Conservation (phyloP, 805 yeast species). For the Ogataea degrootiae region DNA sequence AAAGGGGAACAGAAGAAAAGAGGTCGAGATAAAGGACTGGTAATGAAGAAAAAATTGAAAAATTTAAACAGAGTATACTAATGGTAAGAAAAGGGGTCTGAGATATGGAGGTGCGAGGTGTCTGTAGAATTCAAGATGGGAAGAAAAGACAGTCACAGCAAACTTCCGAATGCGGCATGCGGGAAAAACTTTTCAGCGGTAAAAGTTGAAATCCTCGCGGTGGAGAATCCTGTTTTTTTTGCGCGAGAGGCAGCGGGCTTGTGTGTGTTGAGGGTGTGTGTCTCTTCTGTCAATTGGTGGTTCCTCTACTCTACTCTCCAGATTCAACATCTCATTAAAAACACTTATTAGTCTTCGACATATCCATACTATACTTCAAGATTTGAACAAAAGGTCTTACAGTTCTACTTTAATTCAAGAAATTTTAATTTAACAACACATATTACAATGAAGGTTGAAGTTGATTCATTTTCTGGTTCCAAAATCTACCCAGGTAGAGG, state of each 20-base stretch:
- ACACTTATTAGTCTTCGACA: not conserved
- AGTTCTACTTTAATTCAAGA: not conserved
- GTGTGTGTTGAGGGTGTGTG: not conserved
- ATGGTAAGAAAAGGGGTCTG: too few species aligned
- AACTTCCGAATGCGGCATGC: not conserved
- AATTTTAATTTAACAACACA: constrained; percentile 4
- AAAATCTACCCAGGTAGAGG: constrained; percentile 99
- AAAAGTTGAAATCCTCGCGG: too few species aligned
- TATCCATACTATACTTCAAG: not conserved
- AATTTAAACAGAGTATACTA: not conserved
- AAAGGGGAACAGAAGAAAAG: not conserved
- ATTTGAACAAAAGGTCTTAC: not conserved
- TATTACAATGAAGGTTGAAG: constrained; percentile 91
- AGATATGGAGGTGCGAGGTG: too few species aligned
- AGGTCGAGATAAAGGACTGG: not conserved
- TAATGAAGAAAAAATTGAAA: not conserved
- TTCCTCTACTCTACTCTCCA: not conserved
- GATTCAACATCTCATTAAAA: too few species aligned
- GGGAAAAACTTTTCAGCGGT: not conserved
- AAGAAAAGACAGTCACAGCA: not conserved
- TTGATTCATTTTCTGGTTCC: constrained; percentile 98
- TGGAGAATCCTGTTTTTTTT: too few species aligned
- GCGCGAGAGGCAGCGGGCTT: not conserved
- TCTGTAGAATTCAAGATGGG: not conserved
- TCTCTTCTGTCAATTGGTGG: not conserved